Evolutionary conservation across 2,329 filamentous ascomycete genomes (phyloP).

Genomic region (Colletotrichum destructivum): DNA sequence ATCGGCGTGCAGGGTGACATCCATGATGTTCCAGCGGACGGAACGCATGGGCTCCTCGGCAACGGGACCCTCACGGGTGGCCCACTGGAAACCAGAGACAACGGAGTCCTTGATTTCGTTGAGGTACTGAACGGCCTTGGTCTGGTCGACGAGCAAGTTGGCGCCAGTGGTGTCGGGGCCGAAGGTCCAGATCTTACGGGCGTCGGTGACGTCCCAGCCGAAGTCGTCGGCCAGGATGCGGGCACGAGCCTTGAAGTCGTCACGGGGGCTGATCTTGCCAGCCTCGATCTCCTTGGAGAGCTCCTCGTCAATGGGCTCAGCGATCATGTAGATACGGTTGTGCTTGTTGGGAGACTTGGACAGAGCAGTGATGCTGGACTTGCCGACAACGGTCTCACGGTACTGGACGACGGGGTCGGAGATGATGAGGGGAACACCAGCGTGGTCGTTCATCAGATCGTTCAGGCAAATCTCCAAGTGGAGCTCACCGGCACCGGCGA

Average conservation of each 20-base stretch:
- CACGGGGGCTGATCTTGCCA: slow-evolving; percentile 93
- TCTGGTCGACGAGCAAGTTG: slow-evolving; percentile 99
- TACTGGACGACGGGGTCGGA: slow-evolving; percentile 99
- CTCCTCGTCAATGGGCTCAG: slow-evolving; percentile 92
- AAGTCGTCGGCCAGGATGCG: slow-evolving; percentile 96
- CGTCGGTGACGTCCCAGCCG: slow-evolving; percentile 99
- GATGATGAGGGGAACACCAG: slow-evolving; percentile 96
- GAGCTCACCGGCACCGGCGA: slow-evolving; percentile 98
- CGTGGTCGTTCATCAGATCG: slow-evolving; percentile 99
- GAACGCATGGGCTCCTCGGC: slow-evolving; percentile 99
- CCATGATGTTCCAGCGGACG: slow-evolving; percentile 98
- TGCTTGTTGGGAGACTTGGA: slow-evolving; percentile 99
- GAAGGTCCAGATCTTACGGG: slow-evolving; percentile 99
- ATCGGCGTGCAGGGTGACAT: slow-evolving; percentile 99
- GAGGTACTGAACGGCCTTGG: slow-evolving; percentile 99
- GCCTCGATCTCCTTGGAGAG: slow-evolving; percentile 90
- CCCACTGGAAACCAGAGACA: slow-evolving; percentile 99
- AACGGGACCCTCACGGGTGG: slow-evolving; percentile 95
- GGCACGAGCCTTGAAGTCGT: slow-evolving; percentile 99
- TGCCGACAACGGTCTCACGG: slow-evolving; percentile 91
- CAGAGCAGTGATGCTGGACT: slow-evolving; percentile 94
- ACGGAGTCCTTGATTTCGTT: slow-evolving; percentile 99
- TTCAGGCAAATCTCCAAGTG: slow-evolving; percentile 99
- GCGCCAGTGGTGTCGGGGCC: slow-evolving; percentile 97
- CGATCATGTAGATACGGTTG: slow-evolving; percentile 99